A percentile compares a stretch with the other conserved stretches of the same genome.
Evolutionary conservation across 2,329 filamentous ascomycete species (phyloP).

Genomic region (Fusarium paranaense): DNA sequence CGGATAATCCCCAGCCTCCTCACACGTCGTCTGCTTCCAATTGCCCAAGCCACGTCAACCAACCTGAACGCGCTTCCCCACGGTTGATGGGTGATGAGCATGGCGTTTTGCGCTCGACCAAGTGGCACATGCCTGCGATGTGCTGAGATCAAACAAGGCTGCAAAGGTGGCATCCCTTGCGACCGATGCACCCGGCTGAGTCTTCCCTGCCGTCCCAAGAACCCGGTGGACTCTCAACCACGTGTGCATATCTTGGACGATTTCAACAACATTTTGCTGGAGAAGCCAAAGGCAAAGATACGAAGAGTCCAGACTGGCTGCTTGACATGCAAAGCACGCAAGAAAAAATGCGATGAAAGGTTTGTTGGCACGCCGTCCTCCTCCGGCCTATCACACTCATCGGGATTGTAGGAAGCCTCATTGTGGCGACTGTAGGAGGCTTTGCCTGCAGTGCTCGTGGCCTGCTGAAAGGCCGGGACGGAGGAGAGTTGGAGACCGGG

Average conservation of each 20-base stretch:
- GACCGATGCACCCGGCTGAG: constrained; percentile 49
- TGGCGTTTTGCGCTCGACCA: not conserved
- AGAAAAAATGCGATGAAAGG: constrained; percentile 61
- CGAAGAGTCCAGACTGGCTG: constrained; percentile 54
- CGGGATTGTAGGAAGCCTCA: constrained; percentile 48
- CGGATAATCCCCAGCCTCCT: not conserved
- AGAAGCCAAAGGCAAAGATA: constrained; percentile 50
- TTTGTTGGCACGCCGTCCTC: not conserved
- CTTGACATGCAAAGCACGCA: constrained; percentile 58
- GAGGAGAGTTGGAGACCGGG: not conserved
- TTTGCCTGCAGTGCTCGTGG: constrained; percentile 51
- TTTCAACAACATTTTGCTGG: not conserved
- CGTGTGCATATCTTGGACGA: not conserved
- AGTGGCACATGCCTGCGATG: constrained; percentile 48
- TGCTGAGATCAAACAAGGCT: constrained; percentile 52
- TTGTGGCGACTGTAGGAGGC: constrained; percentile 53
- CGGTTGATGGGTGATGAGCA: not conserved
- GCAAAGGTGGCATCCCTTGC: constrained; percentile 49
- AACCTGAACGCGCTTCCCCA: not conserved
- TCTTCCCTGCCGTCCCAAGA: constrained; percentile 25
- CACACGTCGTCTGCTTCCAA: not conserved
- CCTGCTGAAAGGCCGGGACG: constrained; percentile 35
- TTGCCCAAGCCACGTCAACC: not conserved
- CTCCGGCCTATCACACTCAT: not conserved
- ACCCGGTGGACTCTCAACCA: not conserved